A percentile compares a stretch with the other conserved stretches of the same genome.
Conservation (phyloP, 1,139 yeast species). For the Suhomyces maxii region DNA sequence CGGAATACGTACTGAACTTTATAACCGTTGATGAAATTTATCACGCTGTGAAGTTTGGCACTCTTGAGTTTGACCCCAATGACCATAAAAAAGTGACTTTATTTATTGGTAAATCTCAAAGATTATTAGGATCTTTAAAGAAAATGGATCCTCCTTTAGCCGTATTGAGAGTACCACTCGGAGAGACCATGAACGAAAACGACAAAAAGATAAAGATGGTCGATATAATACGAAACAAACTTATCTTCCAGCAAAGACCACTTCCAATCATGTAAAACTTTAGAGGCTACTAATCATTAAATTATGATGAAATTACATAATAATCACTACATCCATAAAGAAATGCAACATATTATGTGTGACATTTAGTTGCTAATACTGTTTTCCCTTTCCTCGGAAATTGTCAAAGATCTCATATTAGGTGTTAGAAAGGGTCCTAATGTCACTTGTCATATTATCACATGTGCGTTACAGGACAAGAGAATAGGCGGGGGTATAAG, state of each 20-base stretch:
- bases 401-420: too few species aligned
- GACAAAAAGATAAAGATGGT: constrained; percentile 41
- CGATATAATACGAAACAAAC: constrained; percentile 58
- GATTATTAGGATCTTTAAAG: constrained; percentile 59
- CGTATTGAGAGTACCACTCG: constrained; percentile 46
- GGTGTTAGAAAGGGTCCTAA: too few species aligned
- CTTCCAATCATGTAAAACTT: constrained; percentile 63
- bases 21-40: constrained; percentile 37
- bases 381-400: too few species aligned
- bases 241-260: constrained; percentile 65
- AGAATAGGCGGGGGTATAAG: too few species aligned
- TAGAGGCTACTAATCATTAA: too few species aligned
- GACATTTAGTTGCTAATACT: too few species aligned
- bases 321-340: too few species aligned
- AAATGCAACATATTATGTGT: too few species aligned
- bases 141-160: constrained; percentile 63
- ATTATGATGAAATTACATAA: too few species aligned
- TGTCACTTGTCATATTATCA: too few species aligned
- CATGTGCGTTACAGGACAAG: too few species aligned
- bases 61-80: constrained; percentile 48
- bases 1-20: constrained; percentile 27
- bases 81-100: constrained; percentile 51
- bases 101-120: constrained; percentile 64
- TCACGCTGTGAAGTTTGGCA: constrained; percentile 60
- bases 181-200: constrained; percentile 5